phyloP scores from a whole-genome alignment of 257 asterid species.

The Lavandula angustifolia region DNA sequence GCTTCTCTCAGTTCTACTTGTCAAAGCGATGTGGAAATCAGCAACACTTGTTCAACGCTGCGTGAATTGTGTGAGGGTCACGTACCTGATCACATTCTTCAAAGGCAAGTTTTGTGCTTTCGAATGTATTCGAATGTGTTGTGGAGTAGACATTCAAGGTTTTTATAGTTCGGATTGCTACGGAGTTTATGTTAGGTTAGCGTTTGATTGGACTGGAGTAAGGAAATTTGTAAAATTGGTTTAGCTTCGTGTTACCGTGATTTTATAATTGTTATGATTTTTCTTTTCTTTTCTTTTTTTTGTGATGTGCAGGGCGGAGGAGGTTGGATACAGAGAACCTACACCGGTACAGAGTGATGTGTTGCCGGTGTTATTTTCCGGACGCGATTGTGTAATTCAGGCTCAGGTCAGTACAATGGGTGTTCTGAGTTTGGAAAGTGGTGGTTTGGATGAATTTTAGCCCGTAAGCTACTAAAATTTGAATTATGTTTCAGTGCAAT shows the following conservation, averaged over 20 bases:
- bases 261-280: background rate
- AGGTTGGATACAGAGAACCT: conserved; percentile 66
- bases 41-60: conserved; percentile 36
- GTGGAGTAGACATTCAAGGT: background rate
- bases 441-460: background rate
- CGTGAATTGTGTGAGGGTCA: conserved; percentile 69
- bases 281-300: too few relatives aligned
- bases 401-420: conserved; percentile 69
- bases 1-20: conserved; percentile 47
- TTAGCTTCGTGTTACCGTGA: background rate
- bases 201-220: conserved; percentile 14
- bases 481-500: background rate
- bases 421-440: conserved; percentile 10
- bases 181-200: conserved; percentile 14
- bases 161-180: conserved; percentile 12
- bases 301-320: conserved; percentile 73
- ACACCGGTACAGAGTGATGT: conserved; percentile 74
- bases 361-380: conserved; percentile 75
- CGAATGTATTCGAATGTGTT: background rate
- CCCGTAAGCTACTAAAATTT: background rate
- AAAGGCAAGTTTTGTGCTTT: conserved; percentile 46
- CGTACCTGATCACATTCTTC: conserved; percentile 79
- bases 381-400: conserved; percentile 84
- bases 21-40: conserved; percentile 29
- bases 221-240: conserved; percentile 4